Conservation (phyloP, 1,139 yeast species). For the Magnusiomyces paraingens region DNA sequence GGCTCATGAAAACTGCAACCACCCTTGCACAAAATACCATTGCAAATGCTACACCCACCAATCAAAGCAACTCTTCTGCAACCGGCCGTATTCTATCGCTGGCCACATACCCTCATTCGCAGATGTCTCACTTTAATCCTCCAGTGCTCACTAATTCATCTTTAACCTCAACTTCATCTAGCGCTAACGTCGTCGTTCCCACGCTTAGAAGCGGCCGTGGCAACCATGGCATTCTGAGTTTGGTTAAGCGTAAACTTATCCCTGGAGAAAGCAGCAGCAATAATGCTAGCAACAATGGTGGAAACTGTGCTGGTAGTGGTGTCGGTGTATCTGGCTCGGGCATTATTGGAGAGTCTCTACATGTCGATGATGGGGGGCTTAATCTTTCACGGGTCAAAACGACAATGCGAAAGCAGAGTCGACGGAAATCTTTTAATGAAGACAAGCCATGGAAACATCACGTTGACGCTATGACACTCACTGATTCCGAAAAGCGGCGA, state of each 20-base stretch:
- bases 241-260: slow-evolving; percentile 2
- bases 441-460: slow-evolving; percentile 96
- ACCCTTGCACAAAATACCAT: too few species aligned
- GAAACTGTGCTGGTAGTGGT: neutral
- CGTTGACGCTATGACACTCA: slow-evolving; percentile 49
- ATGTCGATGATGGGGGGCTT: too few species aligned
- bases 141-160: too few species aligned
- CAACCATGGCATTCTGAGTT: neutral
- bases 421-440: slow-evolving; percentile 59
- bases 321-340: neutral
- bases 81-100: too few species aligned
- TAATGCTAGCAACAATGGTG: neutral
- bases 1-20: too few species aligned
- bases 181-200: neutral
- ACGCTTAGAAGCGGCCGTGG: neutral
- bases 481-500: slow-evolving; percentile 72
- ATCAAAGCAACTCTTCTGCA: too few species aligned
- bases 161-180: too few species aligned
- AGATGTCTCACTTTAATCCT: too few species aligned
- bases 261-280: neutral
- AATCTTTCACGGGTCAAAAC: slow-evolving; percentile 38
- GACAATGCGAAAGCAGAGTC: slow-evolving; percentile 60
- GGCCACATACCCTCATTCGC: too few species aligned
- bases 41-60: too few species aligned
- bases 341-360: too few species aligned